phyloP scores from a whole-genome alignment of 495 filamentous ascomycete species.

The Astrocystis sublimbata region DNA sequence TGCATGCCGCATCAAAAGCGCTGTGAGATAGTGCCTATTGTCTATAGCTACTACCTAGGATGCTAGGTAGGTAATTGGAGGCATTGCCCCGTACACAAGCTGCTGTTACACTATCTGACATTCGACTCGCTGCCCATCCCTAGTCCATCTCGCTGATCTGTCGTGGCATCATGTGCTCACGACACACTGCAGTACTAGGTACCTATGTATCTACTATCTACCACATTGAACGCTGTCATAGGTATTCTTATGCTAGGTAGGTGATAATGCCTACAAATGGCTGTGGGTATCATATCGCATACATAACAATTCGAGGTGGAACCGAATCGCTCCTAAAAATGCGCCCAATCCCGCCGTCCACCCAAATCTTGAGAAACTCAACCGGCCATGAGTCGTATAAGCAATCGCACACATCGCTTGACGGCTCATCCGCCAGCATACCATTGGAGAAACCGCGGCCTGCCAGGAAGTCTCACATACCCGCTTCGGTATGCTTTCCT shows the following conservation, averaged over 20 bases:
- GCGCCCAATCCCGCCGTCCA: background rate
- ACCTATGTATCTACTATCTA: background rate
- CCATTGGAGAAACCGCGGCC: no score
- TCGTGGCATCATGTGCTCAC: no score
- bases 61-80: no score
- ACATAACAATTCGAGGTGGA: constrained; percentile 6
- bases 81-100: no score
- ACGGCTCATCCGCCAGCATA: no score
- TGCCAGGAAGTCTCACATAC: background rate
- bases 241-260: constrained; percentile 4
- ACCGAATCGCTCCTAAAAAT: background rate
- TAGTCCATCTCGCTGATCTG: no score
- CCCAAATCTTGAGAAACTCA: background rate
- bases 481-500: background rate
- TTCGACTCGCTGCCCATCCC: no score
- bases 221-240: background rate
- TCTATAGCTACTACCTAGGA: no score
- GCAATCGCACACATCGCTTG: background rate
- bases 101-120: no score
- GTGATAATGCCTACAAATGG: background rate
- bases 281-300: constrained; percentile 16
- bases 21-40: no score
- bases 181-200: background rate
- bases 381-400: background rate
- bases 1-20: no score